phyloP scores from a whole-genome alignment of 192 early-diverging fungal genomes.

The Backusella liffmaniae region DNA sequence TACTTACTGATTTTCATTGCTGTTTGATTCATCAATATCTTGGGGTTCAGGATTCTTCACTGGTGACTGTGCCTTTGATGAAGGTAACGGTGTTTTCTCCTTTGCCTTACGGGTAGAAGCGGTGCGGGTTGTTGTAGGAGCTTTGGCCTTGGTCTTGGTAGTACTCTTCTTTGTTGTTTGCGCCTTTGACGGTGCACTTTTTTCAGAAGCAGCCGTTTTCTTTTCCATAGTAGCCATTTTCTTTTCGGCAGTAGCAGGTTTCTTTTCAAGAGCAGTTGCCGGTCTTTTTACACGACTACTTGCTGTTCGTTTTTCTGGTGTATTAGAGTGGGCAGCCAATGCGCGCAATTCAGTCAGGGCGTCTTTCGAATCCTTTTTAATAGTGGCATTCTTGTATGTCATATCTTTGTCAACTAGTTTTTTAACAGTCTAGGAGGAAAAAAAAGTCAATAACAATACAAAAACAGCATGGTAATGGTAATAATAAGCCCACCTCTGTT shows the following conservation, averaged over 20 bases:
- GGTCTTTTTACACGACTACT: neutral
- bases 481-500: neutral
- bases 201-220: neutral
- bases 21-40: neutral
- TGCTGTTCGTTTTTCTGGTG: neutral
- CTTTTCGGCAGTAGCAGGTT: neutral
- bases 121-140: neutral
- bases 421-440: slow-evolving; percentile 2
- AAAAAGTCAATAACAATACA: neutral
- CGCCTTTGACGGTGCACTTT: neutral
- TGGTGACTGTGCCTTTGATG: neutral
- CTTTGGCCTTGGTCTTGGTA: neutral
- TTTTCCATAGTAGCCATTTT: neutral
- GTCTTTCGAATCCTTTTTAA: neutral
- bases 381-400: neutral
- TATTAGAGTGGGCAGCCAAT: slow-evolving; percentile 2
- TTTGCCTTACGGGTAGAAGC: neutral
- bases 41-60: neutral
- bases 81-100: neutral
- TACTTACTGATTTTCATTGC: slow-evolving; percentile 14
- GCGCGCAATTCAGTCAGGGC: slow-evolving; percentile 17
- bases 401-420: slow-evolving; percentile 9
- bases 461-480: neutral
- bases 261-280: slow-evolving; percentile 20
- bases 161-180: neutral